Evolutionary conservation across 352 stramenopile genomes (phyloP).

Genomic region (Aphanomyces astaci): DNA sequence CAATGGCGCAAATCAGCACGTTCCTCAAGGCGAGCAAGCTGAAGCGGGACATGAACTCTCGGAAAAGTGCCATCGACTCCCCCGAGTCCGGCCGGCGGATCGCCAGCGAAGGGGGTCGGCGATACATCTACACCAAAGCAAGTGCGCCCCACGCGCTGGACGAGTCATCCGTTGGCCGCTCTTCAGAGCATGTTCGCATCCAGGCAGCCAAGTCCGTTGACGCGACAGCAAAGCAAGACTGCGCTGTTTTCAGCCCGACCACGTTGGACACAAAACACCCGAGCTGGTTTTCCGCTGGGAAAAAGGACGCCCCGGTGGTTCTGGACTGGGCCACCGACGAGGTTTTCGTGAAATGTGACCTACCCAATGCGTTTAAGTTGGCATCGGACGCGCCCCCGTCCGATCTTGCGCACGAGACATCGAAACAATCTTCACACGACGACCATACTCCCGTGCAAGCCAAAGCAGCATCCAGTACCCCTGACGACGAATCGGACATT

Average conservation of each 20-base stretch:
- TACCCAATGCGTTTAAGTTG: no score
- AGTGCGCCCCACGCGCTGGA: not conserved
- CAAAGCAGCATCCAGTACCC: no score
- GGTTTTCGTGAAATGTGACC: no score
- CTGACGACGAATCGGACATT: not conserved
- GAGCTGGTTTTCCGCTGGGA: not conserved
- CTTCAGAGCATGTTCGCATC: conserved; percentile 6
- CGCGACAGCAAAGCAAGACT: not conserved
- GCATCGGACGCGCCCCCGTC: no score
- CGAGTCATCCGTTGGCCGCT: not conserved
- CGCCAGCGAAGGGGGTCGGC: conserved; percentile 30
- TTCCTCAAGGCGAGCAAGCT: conserved; percentile 91
- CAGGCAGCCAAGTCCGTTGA: not conserved
- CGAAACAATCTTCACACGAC: no score
- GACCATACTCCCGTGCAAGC: no score
- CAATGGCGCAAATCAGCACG: conserved; percentile 89
- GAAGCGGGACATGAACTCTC: conserved; percentile 64
- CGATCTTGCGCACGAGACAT: no score
- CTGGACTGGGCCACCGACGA: no score
- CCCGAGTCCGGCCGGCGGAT: conserved; percentile 26
- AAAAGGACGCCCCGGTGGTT: no score
- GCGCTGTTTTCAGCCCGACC: not conserved
- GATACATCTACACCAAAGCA: conserved; percentile 39
- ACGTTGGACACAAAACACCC: not conserved
- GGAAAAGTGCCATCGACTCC: conserved; percentile 30